Evolutionary conservation across 768 basidiomycete species (phyloP), one percentile per base, ranked within the genome.

Genomic region (Guyanaporus albipodus): DNA sequence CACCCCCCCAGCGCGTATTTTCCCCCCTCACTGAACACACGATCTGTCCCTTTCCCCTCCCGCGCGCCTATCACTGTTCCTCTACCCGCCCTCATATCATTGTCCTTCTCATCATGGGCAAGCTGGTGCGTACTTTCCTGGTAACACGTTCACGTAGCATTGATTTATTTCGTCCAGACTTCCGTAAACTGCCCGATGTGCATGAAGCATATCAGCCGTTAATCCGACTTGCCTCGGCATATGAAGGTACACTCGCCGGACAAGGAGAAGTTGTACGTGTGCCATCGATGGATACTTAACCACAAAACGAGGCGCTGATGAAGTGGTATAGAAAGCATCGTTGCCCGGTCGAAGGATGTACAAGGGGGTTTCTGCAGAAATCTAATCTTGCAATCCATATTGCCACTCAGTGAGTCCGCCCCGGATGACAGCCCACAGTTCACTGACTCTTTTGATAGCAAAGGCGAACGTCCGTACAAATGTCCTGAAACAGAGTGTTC

Each of bases 181-280:
- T 2, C 21, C 6, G 31, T 11, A 6, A 3, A 0, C n/a, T 42
- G 41, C 8, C 8, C 15, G 1, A 18, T 15, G 2, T 42, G 41
- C 15, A 35, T 35, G 0, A 50, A 37, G 33, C 29, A 1, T 12
- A n/a, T 69, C 14, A 40, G 56, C 9, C 63, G 65, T 23, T 60
- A 46, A 39, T 48, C 53, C 15, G 67, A 68, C 19, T 46, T 69
- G 0, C 42, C 51, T 0, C 56, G 67, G 5, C 67, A 69, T 8
- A 56, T 60, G 54, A 53, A 40, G 2, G 47, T 32, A 0, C 67
- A 69, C 15, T 43, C 50, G 4, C 6, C 32, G 0, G 57, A 68
- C 36, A 61, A 53, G 46, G 52, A 61, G 6, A 48, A 44, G 0
- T 17, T 61, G 68, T 70, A 39, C 32, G 67, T 57, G 0, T 14